Evolutionary conservation across 2,329 filamentous ascomycete species (phyloP).

Genomic region (Diaporthe vexans): DNA sequence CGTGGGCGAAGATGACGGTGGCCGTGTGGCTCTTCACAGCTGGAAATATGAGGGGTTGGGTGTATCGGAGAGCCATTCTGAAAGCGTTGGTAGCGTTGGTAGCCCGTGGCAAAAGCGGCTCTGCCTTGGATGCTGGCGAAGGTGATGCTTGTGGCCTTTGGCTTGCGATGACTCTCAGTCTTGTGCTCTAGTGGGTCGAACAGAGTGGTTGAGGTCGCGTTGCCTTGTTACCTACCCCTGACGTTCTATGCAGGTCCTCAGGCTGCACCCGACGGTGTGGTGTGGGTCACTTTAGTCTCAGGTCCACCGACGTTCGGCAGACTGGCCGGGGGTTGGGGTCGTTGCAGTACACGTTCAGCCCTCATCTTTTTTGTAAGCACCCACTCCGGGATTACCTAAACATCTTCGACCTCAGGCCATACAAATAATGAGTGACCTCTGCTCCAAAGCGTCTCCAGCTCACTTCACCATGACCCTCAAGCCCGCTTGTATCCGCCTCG

Average conservation of each 20-base stretch:
- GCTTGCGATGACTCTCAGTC: conserved; percentile 4
- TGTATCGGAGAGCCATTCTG: conserved; percentile 48
- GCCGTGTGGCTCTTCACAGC: conserved; percentile 88
- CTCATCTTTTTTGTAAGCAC: conserved; percentile 19
- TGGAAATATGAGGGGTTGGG: conserved; percentile 77
- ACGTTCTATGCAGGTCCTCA: conserved; percentile 15
- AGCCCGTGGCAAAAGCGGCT: neutral
- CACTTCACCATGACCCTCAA: conserved; percentile 29
- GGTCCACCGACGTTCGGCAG: neutral
- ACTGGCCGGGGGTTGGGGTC: neutral
- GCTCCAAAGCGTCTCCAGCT: neutral
- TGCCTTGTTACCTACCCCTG: neutral
- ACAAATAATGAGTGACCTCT: neutral
- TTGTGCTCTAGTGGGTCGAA: conserved; percentile 14
- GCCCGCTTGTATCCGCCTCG: neutral
- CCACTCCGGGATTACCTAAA: conserved; percentile 37
- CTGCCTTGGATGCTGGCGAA: neutral
- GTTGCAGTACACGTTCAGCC: neutral
- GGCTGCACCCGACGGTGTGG: neutral
- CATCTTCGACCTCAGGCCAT: conserved; percentile 11
- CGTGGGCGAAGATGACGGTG: conserved; percentile 94
- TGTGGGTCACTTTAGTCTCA: neutral
- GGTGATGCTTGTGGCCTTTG: neutral
- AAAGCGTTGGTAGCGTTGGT: neutral
- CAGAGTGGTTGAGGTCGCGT: conserved; percentile 10